Conservation (phyloP, 2,329 filamentous ascomycete genomes). For the Neobulgaria alba region DNA sequence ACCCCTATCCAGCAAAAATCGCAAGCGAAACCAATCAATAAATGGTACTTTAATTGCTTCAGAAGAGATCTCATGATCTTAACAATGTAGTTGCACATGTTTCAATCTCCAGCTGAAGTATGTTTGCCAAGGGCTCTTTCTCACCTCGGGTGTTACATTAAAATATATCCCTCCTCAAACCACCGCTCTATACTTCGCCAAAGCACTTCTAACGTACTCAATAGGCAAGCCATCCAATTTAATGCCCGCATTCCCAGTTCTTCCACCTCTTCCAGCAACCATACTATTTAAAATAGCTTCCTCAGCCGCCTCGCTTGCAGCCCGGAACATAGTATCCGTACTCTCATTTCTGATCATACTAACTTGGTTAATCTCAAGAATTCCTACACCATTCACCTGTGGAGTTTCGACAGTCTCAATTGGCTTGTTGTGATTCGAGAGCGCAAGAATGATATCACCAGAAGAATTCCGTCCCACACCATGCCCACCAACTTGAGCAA, state of each 20-base stretch:
- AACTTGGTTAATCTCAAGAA: slow-evolving; percentile 35
- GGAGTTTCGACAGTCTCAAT: slow-evolving; percentile 19
- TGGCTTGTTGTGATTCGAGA: slow-evolving; percentile 48
- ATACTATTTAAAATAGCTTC: slow-evolving; percentile 59
- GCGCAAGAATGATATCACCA: slow-evolving; percentile 59
- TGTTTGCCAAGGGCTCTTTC: no score
- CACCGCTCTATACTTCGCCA: neutral
- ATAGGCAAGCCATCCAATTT: slow-evolving; percentile 43
- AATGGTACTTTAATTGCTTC: neutral
- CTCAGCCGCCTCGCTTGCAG: slow-evolving; percentile 52
- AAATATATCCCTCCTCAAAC: neutral
- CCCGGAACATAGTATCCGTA: slow-evolving; percentile 54
- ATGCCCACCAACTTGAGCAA: slow-evolving; percentile 50
- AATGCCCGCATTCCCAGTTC: slow-evolving; percentile 43
- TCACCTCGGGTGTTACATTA: neutral
- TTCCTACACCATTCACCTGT: slow-evolving; percentile 20
- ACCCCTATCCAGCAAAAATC: no score
- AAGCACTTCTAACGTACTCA: slow-evolving; percentile 20
- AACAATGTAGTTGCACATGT: no score
- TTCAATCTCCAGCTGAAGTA: no score
- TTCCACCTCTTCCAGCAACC: slow-evolving; percentile 46
- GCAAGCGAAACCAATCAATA: neutral
- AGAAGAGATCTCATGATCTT: neutral
- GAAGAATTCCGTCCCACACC: slow-evolving; percentile 46
- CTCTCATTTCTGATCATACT: slow-evolving; percentile 47